These are phyloP conservation scores for Saksenaea oblongispora DNA, from an alignment of 371 early-diverging fungal genomes.

Conservation along the genomic window DNA sequence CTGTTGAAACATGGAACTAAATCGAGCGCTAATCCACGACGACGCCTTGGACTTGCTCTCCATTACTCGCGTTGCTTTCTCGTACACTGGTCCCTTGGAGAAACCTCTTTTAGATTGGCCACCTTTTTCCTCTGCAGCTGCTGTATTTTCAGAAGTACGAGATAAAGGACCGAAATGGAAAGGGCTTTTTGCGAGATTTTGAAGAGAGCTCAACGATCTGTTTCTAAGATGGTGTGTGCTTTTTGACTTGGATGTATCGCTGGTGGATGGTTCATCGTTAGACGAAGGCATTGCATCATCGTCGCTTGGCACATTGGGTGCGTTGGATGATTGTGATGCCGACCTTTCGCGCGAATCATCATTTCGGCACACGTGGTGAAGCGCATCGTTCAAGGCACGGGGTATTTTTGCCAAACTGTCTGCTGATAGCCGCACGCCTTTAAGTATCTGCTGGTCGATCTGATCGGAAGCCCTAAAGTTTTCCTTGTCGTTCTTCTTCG, in stretches of 20 bases:
- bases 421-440: not conserved
- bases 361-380: slow-evolving; percentile 13
- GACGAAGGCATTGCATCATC: not conserved
- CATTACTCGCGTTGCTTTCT: not conserved
- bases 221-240: not conserved
- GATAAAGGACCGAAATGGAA: not conserved
- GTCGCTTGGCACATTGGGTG: not conserved
- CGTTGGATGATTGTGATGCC: not conserved
- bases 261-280: not conserved
- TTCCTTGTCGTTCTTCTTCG: not conserved
- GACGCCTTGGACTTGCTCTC: not conserved
- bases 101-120: not conserved
- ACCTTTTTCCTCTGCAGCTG: not conserved
- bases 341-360: not conserved
- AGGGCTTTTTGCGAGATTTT: not conserved
- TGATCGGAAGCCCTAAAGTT: not conserved
- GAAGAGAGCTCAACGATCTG: not conserved
- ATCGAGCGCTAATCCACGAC: slow-evolving; percentile 8
- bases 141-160: not conserved
- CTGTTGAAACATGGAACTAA: slow-evolving; percentile 3
- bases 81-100: not conserved
- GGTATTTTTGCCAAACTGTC: slow-evolving; percentile 21
- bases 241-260: not conserved
- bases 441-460: not conserved
- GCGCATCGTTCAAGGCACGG: slow-evolving; percentile 16